These are phyloP conservation scores for Melocanna baccifera DNA, from an alignment of 176 grass and related monocot genomes.

Conservation along the genomic window DNA sequence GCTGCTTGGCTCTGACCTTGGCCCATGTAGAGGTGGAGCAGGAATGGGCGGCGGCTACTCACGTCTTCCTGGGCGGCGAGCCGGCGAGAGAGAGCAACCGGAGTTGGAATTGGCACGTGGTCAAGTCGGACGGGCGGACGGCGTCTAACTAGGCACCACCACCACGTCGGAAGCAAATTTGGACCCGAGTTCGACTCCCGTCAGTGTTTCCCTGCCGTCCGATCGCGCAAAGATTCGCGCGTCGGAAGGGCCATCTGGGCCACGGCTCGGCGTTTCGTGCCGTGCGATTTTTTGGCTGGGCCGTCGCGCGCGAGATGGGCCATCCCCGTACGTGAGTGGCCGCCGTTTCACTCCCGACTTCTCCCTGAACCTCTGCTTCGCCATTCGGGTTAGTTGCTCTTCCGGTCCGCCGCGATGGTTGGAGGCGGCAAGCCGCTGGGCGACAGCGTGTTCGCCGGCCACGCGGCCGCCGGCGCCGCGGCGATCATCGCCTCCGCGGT, in stretches of 20 bases:
- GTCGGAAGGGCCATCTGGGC: not conserved
- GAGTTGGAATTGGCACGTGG: not conserved
- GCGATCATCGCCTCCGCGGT: slow-evolving; percentile 57
- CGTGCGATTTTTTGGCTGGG: not conserved
- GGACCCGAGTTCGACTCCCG: not conserved
- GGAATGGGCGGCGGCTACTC: not conserved
- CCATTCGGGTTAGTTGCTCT: not conserved
- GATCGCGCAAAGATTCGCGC: not conserved
- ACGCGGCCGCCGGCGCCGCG: slow-evolving; percentile 44
- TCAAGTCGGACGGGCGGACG: slow-evolving; percentile 1
- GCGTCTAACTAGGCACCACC: not conserved
- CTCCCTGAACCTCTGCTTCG: slow-evolving; percentile 6
- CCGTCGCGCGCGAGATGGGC: not conserved
- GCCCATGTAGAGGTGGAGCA: slow-evolving; percentile 27
- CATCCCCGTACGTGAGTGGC: not conserved
- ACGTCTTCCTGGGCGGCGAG: not conserved
- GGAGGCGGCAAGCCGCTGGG: slow-evolving; percentile 57
- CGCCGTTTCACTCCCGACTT: not conserved
- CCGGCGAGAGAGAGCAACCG: not conserved
- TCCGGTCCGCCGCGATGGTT: slow-evolving; percentile 36
- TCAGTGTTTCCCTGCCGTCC: not conserved
- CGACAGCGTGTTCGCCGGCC: slow-evolving; percentile 66
- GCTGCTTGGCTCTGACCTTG: slow-evolving; percentile 28
- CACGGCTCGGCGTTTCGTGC: not conserved
- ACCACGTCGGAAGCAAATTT: slow-evolving; percentile 3